Percentiles rank a stretch among this genome's conserved stretches.
Conservation (phyloP, 2,329 filamentous ascomycete genomes). For the Decorospora gaudefroyi region DNA sequence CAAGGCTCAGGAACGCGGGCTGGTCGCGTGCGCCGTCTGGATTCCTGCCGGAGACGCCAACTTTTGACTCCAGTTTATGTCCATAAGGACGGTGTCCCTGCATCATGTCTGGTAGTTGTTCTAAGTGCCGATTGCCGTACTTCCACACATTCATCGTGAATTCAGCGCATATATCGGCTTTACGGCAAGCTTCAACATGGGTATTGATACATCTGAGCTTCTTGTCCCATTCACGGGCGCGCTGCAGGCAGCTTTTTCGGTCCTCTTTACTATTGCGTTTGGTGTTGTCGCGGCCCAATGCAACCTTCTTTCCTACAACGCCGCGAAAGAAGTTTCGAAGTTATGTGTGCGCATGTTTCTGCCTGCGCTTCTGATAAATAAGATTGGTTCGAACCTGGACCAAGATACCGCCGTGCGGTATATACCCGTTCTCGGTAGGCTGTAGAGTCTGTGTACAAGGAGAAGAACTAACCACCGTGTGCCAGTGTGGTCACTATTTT, state of each 20-base stretch:
- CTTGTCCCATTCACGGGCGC: conserved; percentile 57
- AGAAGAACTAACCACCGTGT: conserved; percentile 13
- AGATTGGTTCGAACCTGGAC: conserved; percentile 58
- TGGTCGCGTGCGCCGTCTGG: conserved; percentile 14
- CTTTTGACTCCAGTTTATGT: background rate
- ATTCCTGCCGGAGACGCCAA: conserved; percentile 3
- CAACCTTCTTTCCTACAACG: conserved; percentile 53
- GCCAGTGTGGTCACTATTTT: conserved; percentile 57
- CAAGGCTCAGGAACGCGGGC: conserved; percentile 15
- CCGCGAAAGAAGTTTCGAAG: conserved; percentile 59
- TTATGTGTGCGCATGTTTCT: conserved; percentile 59
- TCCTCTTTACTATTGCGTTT: conserved; percentile 59
- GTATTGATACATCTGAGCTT: conserved; percentile 34
- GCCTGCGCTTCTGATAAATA: conserved; percentile 59
- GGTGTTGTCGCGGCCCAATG: conserved; percentile 58
- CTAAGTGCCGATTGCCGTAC: conserved; percentile 7
- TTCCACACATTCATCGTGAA: conserved; percentile 1
- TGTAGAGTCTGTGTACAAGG: background rate
- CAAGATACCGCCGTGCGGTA: conserved; percentile 55
- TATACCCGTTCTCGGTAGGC: conserved; percentile 54
- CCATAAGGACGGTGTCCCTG: conserved; percentile 1
- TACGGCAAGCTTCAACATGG: conserved; percentile 22
- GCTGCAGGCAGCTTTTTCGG: conserved; percentile 59
- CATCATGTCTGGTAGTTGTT: background rate
- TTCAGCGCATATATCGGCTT: background rate